Conservation (phyloP, 768 basidiomycete genomes). For the Saitozyma sp. region DNA sequence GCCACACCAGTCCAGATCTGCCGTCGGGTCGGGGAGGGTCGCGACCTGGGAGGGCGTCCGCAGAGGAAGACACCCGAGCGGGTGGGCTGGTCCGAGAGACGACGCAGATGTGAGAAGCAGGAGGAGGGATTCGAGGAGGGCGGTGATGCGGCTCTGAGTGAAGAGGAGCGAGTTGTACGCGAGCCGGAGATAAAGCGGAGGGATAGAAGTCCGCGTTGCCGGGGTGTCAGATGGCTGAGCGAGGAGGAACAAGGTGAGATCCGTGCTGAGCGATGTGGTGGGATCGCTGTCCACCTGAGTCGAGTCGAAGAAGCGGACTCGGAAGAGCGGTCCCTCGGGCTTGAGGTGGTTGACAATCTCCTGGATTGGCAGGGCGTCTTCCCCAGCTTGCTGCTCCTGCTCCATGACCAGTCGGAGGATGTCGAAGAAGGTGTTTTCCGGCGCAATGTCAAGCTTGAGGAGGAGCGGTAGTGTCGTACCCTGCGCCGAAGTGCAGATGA, state of each 20-base stretch:
- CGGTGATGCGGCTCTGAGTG: conserved; percentile 70
- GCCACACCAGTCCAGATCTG: conserved; percentile 92
- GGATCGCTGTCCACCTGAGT: conserved; percentile 37
- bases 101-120: conserved; percentile 62
- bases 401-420: conserved; percentile 82
- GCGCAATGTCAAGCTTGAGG: conserved; percentile 77
- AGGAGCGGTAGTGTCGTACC: conserved; percentile 74
- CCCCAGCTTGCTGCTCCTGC: conserved; percentile 77
- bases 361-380: conserved; percentile 79
- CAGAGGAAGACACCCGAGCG: conserved; percentile 77
- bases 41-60: conserved; percentile 69
- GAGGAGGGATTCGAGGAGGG: conserved; percentile 81
- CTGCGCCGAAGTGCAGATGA: conserved; percentile 75
- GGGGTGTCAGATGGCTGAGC: conserved; percentile 59
- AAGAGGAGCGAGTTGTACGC: conserved; percentile 95
- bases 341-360: conserved; percentile 66
- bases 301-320: conserved; percentile 92
- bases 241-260: conserved; percentile 80
- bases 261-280: conserved; percentile 76
- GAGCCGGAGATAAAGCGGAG: conserved; percentile 71
- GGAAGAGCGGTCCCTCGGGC: conserved; percentile 63
- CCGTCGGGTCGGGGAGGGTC: conserved; percentile 76
- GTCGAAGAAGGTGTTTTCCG: conserved; percentile 83
- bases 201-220: conserved; percentile 65
- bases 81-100: conserved; percentile 64